Percentiles rank a stretch among this genome's conserved stretches.
Conservation (phyloP, 805 yeast species). For the Grigorovia humatica region DNA sequence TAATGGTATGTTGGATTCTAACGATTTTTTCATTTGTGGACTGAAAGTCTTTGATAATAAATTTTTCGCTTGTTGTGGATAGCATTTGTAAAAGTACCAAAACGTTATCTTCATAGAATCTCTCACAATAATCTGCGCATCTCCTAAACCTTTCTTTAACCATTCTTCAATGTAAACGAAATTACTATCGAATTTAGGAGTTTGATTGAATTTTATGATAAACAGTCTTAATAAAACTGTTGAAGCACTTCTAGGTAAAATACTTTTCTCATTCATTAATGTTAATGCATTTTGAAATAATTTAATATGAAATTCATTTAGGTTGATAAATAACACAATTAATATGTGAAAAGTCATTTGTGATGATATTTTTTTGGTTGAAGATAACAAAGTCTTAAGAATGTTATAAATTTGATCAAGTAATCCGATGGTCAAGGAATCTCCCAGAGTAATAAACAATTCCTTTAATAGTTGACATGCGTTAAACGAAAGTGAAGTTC, state of each 20-base stretch:
- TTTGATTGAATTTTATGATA: constrained; percentile 39
- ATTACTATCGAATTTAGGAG: constrained; percentile 29
- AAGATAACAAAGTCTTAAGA: constrained; percentile 27
- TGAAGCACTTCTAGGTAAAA: constrained; percentile 59
- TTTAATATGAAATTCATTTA: constrained; percentile 41
- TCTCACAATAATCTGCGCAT: constrained; percentile 73
- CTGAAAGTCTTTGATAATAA: constrained; percentile 25
- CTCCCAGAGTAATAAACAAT: constrained; percentile 23
- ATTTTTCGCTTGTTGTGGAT: constrained; percentile 41
- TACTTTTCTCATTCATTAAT: constrained; percentile 58
- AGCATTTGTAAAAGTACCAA: constrained; percentile 54
- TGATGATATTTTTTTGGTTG: constrained; percentile 31
- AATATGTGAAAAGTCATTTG: constrained; percentile 30
- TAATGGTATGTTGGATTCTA: constrained; percentile 49
- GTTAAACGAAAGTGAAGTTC: constrained; percentile 73
- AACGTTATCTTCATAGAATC: constrained; percentile 62
- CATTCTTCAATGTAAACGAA: constrained; percentile 34
- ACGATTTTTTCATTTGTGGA: constrained; percentile 37
- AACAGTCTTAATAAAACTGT: constrained; percentile 61
- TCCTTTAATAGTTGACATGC: constrained; percentile 76
- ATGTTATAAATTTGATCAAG: constrained; percentile 28
- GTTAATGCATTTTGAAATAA: constrained; percentile 38
- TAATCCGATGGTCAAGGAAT: constrained; percentile 22
- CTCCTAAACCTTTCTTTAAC: constrained; percentile 53
- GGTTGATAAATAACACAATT: constrained; percentile 44